These are phyloP conservation scores for Xylaria scruposa DNA, from an alignment of 495 filamentous ascomycete species.

Conservation along the genomic window DNA sequence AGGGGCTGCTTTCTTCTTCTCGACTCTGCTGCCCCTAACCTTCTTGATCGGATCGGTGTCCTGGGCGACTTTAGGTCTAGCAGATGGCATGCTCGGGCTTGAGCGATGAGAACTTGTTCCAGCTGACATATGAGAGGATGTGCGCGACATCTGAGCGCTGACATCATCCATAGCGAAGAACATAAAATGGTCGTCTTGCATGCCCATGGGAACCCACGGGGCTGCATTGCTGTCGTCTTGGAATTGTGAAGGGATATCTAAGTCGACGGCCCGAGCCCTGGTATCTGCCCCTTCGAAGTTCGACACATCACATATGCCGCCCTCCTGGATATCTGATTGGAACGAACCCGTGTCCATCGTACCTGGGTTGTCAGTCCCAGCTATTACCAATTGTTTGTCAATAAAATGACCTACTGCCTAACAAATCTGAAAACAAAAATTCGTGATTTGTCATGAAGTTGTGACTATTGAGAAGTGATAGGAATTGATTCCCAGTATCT, in stretches of 20 bases:
- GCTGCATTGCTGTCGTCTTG: slow-evolving; percentile 41
- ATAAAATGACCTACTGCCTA: slow-evolving; percentile 32
- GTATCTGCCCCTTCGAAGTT: slow-evolving; percentile 33
- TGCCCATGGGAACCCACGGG: slow-evolving; percentile 48
- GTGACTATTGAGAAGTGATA: slow-evolving; percentile 36
- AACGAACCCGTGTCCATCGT: slow-evolving; percentile 34
- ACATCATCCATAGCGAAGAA: slow-evolving; percentile 47
- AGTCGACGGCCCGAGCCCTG: slow-evolving; percentile 31
- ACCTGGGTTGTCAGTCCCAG: not conserved
- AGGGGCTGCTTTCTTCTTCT: slow-evolving; percentile 43
- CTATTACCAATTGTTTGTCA: not conserved
- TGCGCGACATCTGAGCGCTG: slow-evolving; percentile 37
- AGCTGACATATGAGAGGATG: slow-evolving; percentile 40
- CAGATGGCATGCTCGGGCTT: slow-evolving; percentile 42
- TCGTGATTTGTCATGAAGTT: slow-evolving; percentile 33
- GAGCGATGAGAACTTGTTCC: slow-evolving; percentile 34
- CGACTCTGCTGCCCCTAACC: slow-evolving; percentile 42
- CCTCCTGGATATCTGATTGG: slow-evolving; percentile 32
- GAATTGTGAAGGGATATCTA: slow-evolving; percentile 43
- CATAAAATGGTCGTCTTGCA: slow-evolving; percentile 41
- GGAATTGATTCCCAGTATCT: slow-evolving; percentile 32
- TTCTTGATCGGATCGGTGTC: slow-evolving; percentile 42
- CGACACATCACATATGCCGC: slow-evolving; percentile 29
- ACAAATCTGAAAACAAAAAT: slow-evolving; percentile 31
- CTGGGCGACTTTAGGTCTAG: slow-evolving; percentile 39